phyloP scores from a whole-genome alignment of 257 asterid genomes.

The Voacanga thouarsii region DNA sequence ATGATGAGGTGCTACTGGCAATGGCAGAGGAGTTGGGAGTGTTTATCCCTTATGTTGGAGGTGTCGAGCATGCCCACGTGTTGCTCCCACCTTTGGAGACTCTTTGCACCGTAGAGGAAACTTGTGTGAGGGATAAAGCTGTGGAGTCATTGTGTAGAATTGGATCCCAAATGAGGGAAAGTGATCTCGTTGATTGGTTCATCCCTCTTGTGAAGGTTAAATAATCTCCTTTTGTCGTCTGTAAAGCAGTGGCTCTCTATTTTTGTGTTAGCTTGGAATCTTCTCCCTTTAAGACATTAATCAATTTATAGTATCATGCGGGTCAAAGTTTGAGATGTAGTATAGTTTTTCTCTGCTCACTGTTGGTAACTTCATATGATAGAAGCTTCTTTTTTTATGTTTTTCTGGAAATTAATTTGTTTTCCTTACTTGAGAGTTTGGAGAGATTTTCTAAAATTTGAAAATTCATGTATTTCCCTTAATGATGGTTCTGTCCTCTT shows the following conservation, averaged over 20 bases:
- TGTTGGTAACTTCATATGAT: neutral
- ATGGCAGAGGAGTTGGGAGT: slow-evolving; percentile 97
- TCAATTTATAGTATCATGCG: neutral
- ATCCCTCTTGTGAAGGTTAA: slow-evolving; percentile 89
- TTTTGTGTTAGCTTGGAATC: neutral
- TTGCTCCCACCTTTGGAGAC: slow-evolving; percentile 89
- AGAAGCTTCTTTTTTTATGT: neutral
- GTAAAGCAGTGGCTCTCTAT: neutral
- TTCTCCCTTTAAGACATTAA: neutral
- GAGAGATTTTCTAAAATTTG: neutral
- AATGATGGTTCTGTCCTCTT: neutral
- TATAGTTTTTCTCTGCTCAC: neutral
- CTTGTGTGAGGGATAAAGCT: slow-evolving; percentile 94
- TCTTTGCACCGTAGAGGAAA: slow-evolving; percentile 88
- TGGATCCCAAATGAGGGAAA: slow-evolving; percentile 93
- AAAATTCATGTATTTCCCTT: neutral
- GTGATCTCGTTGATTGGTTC: slow-evolving; percentile 70
- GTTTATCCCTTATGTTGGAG: slow-evolving; percentile 93
- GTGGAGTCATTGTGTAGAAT: slow-evolving; percentile 88
- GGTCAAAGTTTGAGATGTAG: neutral
- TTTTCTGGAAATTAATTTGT: neutral
- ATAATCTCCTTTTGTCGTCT: neutral
- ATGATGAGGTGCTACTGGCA: slow-evolving; percentile 87
- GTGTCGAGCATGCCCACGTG: slow-evolving; percentile 86
- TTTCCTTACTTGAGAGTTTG: neutral